Base-by-base conservation (phyloP, 192 early-diverging fungal genomes). In the Chytriomyces confervae region DNA sequence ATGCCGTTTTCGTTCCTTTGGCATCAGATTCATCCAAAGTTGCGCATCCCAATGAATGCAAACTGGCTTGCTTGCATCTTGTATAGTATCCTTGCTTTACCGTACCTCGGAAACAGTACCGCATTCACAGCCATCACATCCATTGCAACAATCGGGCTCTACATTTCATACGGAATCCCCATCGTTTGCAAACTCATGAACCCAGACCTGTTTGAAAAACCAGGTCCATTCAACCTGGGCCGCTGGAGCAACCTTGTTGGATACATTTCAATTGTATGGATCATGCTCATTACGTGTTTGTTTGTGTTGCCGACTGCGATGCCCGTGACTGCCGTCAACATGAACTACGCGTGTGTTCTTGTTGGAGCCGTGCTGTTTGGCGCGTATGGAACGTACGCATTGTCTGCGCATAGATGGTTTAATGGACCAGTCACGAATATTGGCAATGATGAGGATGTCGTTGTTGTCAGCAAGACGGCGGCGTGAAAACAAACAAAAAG, bases 91-190 rank as follows among this genome's bases (percentile, higher is more conserved):
- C 60, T 83, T 20, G 48, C 76, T 9, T 10, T 66, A 5, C 50
- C 69, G 1, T 77, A 76, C 44, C 50, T 77, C 9, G 64, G 50
- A 20, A 75, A 77, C 61, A 24, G 62, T 2, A 57, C 68, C 48
- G 84, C 77, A 3, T 81, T 85, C 65, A 75, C 50, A 23, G 84
- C 84, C 62, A 72, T 84, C 57, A 79, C 77, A 3, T 82, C 80
- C 24, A 73, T 84, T 47, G 68, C 83, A 44, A 79, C 82, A 43
- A 84, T 85, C 63, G 82, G 82, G 6, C 46, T 84, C 20, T 72
- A 79, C 23, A 69, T 83, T 66, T 77, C 79, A 0, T 83, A 83
- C 53, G 82, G 68, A 69, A 81, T 81, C 16, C 82, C 82, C 27
- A 73, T 83, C n/a, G 72, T 60, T 49, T 66, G 75, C 50, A 76